Evolutionary conservation across 257 asterid species (phyloP), one percentile per base, ranked within the genome.

Genomic region (Gentiana macrophylla): DNA sequence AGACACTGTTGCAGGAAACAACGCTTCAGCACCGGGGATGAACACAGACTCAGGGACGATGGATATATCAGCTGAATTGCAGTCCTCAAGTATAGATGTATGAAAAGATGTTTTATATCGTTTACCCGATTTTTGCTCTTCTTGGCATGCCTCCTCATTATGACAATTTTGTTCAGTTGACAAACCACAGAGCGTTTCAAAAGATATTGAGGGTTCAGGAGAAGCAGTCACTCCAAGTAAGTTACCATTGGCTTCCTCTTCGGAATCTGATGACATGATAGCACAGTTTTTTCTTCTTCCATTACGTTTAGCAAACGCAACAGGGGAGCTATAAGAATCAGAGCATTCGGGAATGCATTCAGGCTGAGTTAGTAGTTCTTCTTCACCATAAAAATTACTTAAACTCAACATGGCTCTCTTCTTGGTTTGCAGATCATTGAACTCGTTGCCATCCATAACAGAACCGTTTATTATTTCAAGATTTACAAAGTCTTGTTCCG

Each of bases 241-340:
- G 59, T 74, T 74, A 55, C 66, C 68, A 55, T 66, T 60, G 49
- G 58, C 43, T 37, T 83, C 95, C 59, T 85, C 95, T 66, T 84
- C 94, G 46, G 95, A 83, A 73, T 85, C 98, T 3, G 97, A 89
- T 50, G 86, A 81, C 53, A 87, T 68, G 54, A 86, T 86, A 5
- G 73, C 57, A 68, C 67, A 77, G 61, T 60, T 59, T 70, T 78
- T 81, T 80, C 85, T 88, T 65, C 80, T 65, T 0, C 60, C 54
- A 56, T 66, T 77, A 69, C 74, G 57, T 60, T 62, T 72, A 53
- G 81, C 44, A 66, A 69, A 69, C 52, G 88, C 75, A 60, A 72
- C 63, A 46, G 97, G 46, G 45, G 95, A 78, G 74, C 76, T 69
- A 60, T 81, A 78, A 62, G 72, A 61, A 79, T 72, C 79, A 35